phyloP scores from a whole-genome alignment of 179 eudicot genomes.

The Kewa caespitosa region DNA sequence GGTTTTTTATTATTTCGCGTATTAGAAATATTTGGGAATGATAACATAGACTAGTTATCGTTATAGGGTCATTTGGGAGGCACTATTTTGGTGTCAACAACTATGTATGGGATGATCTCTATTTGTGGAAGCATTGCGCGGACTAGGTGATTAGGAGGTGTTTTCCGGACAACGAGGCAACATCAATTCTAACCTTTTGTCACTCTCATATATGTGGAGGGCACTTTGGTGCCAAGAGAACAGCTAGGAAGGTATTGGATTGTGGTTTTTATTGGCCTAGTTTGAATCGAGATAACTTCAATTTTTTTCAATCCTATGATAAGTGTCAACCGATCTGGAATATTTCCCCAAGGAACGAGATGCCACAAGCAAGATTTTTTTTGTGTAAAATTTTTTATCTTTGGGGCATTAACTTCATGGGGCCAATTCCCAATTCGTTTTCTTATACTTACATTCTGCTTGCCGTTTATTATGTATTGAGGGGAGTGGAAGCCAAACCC shows the following conservation, averaged over 20 bases:
- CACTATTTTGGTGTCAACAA: no score
- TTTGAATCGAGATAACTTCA: constrained; percentile 1
- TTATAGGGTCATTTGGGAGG: no score
- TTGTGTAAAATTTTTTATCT: neutral
- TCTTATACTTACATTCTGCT: no score
- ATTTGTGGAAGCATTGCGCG: constrained; percentile 12
- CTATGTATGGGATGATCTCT: constrained; percentile 18
- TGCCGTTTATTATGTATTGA: no score
- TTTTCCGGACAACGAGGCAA: neutral
- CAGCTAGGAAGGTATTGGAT: constrained; percentile 5
- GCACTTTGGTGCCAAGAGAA: constrained; percentile 3
- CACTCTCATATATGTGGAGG: constrained; percentile 10
- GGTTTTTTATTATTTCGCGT: no score
- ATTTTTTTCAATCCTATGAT: neutral
- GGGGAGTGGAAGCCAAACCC: no score
- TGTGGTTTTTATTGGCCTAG: constrained; percentile 20
- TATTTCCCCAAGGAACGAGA: neutral
- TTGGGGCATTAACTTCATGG: neutral
- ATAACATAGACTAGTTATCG: no score
- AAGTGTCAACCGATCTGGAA: neutral
- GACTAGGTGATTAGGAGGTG: constrained; percentile 9
- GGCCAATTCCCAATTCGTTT: no score
- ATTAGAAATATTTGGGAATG: no score
- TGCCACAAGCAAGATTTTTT: neutral
- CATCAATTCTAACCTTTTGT: neutral